phyloP scores from a whole-genome alignment of 2,329 filamentous ascomycete species.

The Pseudocercospora cruenta region DNA sequence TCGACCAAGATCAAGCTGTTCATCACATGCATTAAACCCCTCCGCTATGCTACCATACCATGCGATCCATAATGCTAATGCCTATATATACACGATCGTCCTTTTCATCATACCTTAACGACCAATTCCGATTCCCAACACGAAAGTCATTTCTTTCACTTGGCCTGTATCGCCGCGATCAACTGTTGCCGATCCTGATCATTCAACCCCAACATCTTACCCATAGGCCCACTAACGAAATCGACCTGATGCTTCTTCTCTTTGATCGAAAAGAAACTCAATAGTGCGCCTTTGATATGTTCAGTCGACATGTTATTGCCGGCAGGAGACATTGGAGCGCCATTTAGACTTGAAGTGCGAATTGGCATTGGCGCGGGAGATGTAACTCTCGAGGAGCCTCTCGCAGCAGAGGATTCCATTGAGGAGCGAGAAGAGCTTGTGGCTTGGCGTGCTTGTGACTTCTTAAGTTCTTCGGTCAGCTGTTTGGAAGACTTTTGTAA shows the following conservation, averaged over 20 bases:
- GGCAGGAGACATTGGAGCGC: not conserved
- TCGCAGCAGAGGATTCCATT: constrained; percentile 53
- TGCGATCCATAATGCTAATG: not conserved
- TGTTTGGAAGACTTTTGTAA: constrained; percentile 66
- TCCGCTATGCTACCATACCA: not conserved
- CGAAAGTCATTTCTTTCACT: not conserved
- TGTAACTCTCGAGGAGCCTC: constrained; percentile 38
- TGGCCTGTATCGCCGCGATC: constrained; percentile 70
- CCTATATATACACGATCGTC: not conserved
- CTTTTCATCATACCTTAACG: not conserved
- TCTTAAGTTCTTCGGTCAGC: constrained; percentile 62
- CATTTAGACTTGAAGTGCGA: constrained; percentile 21
- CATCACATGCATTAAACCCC: not conserved
- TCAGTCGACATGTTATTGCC: constrained; percentile 52
- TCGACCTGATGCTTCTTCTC: constrained; percentile 76
- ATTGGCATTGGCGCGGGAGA: constrained; percentile 47
- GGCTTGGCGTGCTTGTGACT: constrained; percentile 46
- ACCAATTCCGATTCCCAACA: not conserved
- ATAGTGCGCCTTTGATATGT: constrained; percentile 78
- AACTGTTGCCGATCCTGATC: constrained; percentile 86
- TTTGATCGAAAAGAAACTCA: constrained; percentile 81
- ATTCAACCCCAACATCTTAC: constrained; percentile 76
- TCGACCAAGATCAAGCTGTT: not conserved
- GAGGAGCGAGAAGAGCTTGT: constrained; percentile 59
- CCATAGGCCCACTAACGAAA: constrained; percentile 62